Conservation (phyloP, 2,329 filamentous ascomycete genomes). For the Pseudocercospora vitis region DNA sequence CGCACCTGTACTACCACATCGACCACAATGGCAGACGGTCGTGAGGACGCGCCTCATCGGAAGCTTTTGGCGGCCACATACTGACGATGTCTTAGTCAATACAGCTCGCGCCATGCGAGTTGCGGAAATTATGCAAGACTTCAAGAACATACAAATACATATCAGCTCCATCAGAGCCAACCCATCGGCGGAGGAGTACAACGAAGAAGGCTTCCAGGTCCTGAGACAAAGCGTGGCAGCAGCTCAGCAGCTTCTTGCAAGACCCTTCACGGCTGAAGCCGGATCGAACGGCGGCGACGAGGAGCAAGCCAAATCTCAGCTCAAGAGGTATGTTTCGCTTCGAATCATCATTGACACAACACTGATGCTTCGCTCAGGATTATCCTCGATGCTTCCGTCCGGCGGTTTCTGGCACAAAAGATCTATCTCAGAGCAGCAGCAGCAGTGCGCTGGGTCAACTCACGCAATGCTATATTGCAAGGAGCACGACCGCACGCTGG, state of each 20-base stretch:
- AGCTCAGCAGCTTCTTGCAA: constrained; percentile 55
- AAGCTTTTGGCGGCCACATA: not conserved
- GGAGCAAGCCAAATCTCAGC: constrained; percentile 57
- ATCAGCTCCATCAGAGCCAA: constrained; percentile 53
- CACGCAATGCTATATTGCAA: constrained; percentile 52
- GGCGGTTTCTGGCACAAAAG: constrained; percentile 62
- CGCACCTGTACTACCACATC: constrained; percentile 1
- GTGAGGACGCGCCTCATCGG: constrained; percentile 37
- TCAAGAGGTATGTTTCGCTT: constrained; percentile 50
- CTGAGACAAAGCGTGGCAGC: constrained; percentile 57
- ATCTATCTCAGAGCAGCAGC: constrained; percentile 60
- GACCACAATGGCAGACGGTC: constrained; percentile 56
- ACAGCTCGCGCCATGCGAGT: constrained; percentile 63
- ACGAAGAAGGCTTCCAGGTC: constrained; percentile 59
- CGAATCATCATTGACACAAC: not conserved
- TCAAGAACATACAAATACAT: constrained; percentile 60
- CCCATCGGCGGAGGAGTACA: constrained; percentile 55
- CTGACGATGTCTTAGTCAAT: constrained; percentile 53
- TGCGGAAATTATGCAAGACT: constrained; percentile 64
- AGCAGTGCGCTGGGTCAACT: constrained; percentile 59
- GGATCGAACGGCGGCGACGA: constrained; percentile 36
- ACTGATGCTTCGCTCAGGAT: constrained; percentile 49
- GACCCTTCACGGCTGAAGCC: constrained; percentile 47
- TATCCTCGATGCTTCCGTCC: constrained; percentile 59
- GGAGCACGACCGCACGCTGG: constrained; percentile 51